Percentiles rank a stretch among this genome's conserved stretches.
Conservation (phyloP, 768 basidiomycete genomes). For the Obba rivulosa region DNA sequence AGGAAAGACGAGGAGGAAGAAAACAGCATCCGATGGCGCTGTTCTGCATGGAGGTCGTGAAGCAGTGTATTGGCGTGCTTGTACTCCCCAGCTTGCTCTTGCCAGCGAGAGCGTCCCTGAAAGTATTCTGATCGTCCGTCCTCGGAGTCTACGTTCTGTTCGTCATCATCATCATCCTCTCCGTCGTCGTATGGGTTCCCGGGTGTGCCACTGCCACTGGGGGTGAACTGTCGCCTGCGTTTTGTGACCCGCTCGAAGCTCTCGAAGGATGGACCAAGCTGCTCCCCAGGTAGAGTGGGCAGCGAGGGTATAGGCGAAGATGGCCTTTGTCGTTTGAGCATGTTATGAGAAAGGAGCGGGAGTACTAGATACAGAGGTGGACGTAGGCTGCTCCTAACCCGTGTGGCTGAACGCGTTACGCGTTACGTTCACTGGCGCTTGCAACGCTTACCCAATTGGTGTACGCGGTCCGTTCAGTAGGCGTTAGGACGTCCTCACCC, state of each 20-base stretch:
- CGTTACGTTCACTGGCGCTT: too few species aligned
- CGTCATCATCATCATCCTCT: conserved; percentile 18
- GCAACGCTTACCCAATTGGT: too few species aligned
- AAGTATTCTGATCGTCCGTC: conserved; percentile 1
- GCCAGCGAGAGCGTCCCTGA: conserved; percentile 8
- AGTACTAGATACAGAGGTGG: too few species aligned
- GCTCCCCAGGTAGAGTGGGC: neutral
- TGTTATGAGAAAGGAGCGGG: conserved; percentile 13
- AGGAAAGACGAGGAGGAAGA: conserved; percentile 5
- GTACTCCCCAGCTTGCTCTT: conserved; percentile 37
- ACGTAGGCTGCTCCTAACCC: neutral
- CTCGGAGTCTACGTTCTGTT: neutral
- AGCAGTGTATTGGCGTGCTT: conserved; percentile 58
- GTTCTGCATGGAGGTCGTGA: conserved; percentile 63
- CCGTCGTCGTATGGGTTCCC: conserved; percentile 7
- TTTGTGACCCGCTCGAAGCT: conserved; percentile 12
- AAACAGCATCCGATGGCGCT: conserved; percentile 57
- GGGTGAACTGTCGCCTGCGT: conserved; percentile 11
- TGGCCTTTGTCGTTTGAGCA: conserved; percentile 53
- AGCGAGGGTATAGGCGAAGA: conserved; percentile 34
- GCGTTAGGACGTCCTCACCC: neutral
- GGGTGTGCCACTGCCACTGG: neutral
- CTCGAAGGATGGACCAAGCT: conserved; percentile 9
- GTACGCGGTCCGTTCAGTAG: neutral
- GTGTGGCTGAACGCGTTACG: too few species aligned